Evolutionary conservation across 2,329 filamentous ascomycete species (phyloP).

Genomic region (Dryadomyces quercus-mongolicae): DNA sequence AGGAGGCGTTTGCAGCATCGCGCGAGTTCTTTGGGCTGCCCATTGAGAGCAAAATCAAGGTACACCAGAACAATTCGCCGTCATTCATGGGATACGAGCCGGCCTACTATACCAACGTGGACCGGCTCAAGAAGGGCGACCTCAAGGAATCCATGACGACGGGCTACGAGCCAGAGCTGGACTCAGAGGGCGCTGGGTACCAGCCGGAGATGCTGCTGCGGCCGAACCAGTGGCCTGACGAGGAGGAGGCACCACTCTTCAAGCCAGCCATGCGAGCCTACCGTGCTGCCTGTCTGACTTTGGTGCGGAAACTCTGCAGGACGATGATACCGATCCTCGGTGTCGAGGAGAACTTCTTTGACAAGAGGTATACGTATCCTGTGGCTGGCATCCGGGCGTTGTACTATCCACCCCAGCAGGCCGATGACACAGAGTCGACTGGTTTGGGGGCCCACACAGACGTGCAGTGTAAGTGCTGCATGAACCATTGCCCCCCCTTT

Average conservation of each 20-base stretch:
- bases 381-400: slow-evolving; percentile 1
- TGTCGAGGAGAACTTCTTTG: neutral
- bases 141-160: neutral
- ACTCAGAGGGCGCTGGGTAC: neutral
- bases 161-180: neutral
- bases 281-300: neutral
- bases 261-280: slow-evolving; percentile 1
- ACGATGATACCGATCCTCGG: neutral
- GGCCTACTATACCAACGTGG: slow-evolving; percentile 6
- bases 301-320: neutral
- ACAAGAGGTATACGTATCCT: neutral
- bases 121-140: slow-evolving; percentile 7
- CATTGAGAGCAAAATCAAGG: neutral
- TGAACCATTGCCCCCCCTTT: neutral
- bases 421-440: neutral
- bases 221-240: neutral
- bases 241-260: neutral
- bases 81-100: slow-evolving; percentile 7
- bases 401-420: slow-evolving; percentile 2
- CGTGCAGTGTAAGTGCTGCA: neutral
- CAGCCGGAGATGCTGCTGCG: neutral
- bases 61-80: slow-evolving; percentile 3
- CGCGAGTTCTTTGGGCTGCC: neutral
- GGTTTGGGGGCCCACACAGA: slow-evolving; percentile 3
- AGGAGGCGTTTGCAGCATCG: slow-evolving; percentile 12